phyloP scores from a whole-genome alignment of 768 basidiomycete genomes.

The Lactarius evosmus region DNA sequence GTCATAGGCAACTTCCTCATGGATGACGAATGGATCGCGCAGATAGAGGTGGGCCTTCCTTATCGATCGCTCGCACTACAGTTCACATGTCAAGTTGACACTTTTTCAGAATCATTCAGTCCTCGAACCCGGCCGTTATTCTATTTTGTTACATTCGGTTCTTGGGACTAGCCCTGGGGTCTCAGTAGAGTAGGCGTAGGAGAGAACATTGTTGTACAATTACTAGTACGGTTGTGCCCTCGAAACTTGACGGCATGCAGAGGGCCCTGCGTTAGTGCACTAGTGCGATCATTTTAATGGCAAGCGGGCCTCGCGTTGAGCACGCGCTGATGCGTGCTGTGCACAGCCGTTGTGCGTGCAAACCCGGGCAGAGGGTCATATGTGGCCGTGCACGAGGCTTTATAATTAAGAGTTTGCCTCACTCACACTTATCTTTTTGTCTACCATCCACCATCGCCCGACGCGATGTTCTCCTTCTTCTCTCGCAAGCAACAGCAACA shows the following conservation, averaged over 20 bases:
- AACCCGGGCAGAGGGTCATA: neutral
- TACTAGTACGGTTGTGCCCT: neutral
- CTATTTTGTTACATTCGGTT: conserved; percentile 7
- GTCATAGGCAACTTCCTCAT: conserved; percentile 1
- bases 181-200: neutral
- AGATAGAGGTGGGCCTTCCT: conserved; percentile 11
- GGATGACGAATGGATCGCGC: conserved; percentile 18
- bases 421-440: conserved; percentile 10
- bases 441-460: conserved; percentile 7
- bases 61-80: neutral
- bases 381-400: conserved; percentile 5
- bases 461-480: conserved; percentile 22
- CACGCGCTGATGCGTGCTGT: conserved; percentile 19
- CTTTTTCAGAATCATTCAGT: neutral
- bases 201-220: neutral
- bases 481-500: conserved; percentile 19
- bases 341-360: conserved; percentile 7
- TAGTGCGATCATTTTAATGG: neutral
- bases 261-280: neutral
- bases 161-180: neutral
- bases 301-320: conserved; percentile 13
- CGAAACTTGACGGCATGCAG: neutral
- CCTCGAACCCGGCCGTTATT: neutral
- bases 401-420: neutral
- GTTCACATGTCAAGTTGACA: neutral